Evolutionary conservation across 495 filamentous ascomycete genomes (phyloP).

Genomic region (Penicillium crystallinum): DNA sequence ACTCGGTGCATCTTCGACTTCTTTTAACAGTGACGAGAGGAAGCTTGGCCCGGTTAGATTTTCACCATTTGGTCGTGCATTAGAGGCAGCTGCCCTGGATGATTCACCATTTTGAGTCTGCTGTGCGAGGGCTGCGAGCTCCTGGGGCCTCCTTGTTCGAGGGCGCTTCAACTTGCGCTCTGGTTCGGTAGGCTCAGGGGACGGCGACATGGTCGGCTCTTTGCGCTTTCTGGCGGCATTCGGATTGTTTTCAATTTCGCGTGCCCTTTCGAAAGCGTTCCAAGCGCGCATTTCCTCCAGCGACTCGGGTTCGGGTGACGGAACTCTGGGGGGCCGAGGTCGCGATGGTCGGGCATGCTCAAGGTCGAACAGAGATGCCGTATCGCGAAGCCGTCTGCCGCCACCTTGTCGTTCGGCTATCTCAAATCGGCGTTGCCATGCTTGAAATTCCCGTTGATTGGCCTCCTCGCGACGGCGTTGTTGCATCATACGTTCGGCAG

Average conservation of each 20-base stretch:
- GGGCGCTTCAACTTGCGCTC: conserved; percentile 81
- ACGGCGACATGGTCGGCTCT: conserved; percentile 69
- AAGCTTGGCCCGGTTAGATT: conserved; percentile 55
- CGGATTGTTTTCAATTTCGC: conserved; percentile 56
- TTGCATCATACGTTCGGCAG: conserved; percentile 41
- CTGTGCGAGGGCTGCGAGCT: conserved; percentile 39
- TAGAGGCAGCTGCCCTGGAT: conserved; percentile 35
- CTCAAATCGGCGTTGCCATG: conserved; percentile 74
- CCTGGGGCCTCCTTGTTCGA: conserved; percentile 56
- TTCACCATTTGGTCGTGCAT: conserved; percentile 28
- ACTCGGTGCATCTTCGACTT: conserved; percentile 68
- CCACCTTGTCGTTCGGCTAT: conserved; percentile 77
- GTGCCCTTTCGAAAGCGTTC: conserved; percentile 81
- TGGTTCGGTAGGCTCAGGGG: conserved; percentile 55
- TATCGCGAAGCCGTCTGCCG: conserved; percentile 63
- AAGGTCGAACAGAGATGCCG: conserved; percentile 48
- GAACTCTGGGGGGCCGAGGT: conserved; percentile 39
- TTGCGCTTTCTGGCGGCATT: conserved; percentile 65
- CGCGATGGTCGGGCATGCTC: conserved; percentile 43
- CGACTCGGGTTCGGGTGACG: conserved; percentile 58
- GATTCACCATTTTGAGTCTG: conserved; percentile 46
- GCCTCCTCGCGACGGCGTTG: conserved; percentile 55
- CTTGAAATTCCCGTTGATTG: conserved; percentile 61
- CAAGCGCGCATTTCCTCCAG: conserved; percentile 78
- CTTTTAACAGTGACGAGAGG: conserved; percentile 74